Conservation (phyloP, 2,329 filamentous ascomycete species). For the Sporothrix brasiliensis region DNA sequence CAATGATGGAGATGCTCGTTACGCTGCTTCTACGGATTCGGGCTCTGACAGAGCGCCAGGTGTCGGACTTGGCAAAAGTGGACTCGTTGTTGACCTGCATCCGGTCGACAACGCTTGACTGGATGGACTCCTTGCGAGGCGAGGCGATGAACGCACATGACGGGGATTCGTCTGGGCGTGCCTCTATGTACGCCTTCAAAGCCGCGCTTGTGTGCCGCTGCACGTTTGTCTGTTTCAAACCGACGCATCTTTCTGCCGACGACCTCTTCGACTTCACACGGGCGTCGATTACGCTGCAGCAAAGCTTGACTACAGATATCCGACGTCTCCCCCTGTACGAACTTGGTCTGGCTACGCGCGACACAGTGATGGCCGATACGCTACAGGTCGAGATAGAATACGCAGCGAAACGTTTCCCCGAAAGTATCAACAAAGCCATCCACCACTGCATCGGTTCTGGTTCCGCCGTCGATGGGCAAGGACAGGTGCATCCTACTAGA, state of each 20-base stretch:
- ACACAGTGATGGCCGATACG: constrained; percentile 7
- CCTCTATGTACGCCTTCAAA: constrained; percentile 53
- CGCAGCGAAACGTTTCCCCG: background rate
- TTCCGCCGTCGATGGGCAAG: no score
- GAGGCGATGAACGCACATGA: constrained; percentile 50
- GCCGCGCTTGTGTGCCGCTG: constrained; percentile 59
- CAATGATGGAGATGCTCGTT: constrained; percentile 62
- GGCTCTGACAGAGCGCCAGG: constrained; percentile 21
- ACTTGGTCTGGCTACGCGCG: background rate
- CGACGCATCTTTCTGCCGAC: background rate
- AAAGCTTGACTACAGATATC: constrained; percentile 27
- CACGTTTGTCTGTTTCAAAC: constrained; percentile 40
- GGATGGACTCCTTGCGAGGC: constrained; percentile 53
- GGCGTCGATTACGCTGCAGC: constrained; percentile 31
- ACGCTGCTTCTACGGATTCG: constrained; percentile 52
- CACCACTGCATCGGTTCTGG: constrained; percentile 8
- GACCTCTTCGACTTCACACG: constrained; percentile 23
- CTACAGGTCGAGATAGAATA: background rate
- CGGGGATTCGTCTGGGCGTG: constrained; percentile 44
- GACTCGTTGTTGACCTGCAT: constrained; percentile 46
- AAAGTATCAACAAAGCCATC: background rate
- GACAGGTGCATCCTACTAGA: background rate
- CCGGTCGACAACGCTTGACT: constrained; percentile 51
- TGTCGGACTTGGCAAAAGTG: background rate
- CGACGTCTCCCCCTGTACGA: background rate